Evolutionary conservation across 108 stramenopile genomes (phyloP).

Genomic region (Chaetoceros tenuissimus): DNA sequence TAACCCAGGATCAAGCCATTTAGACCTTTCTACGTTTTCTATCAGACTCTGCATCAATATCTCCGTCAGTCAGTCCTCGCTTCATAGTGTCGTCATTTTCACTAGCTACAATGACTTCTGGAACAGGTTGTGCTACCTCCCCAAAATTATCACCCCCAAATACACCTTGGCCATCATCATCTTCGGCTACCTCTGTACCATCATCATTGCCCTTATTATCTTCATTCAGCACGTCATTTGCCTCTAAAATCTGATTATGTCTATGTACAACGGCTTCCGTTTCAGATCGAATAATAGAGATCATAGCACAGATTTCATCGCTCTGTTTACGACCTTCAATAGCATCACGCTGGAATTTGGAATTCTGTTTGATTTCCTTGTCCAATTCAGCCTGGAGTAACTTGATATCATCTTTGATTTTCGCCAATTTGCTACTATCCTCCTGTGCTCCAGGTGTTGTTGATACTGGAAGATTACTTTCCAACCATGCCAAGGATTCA

Average conservation of each 20-base stretch:
- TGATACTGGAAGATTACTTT: constrained; percentile 36
- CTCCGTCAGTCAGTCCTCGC: neutral
- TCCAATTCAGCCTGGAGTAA: constrained; percentile 47
- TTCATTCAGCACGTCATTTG: neutral
- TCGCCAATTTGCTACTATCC: constrained; percentile 19
- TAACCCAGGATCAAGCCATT: no score
- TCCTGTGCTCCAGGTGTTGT: constrained; percentile 12
- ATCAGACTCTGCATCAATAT: neutral
- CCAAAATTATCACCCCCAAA: neutral
- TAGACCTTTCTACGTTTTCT: neutral
- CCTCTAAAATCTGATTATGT: constrained; percentile 9
- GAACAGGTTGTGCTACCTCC: neutral
- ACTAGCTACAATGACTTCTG: neutral
- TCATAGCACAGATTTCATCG: constrained; percentile 73
- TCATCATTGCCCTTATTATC: neutral
- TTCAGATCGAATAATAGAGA: constrained; percentile 74
- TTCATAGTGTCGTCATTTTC: neutral
- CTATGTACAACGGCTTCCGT: constrained; percentile 76
- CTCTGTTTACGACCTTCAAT: constrained; percentile 32
- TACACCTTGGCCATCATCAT: neutral
- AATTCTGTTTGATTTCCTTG: constrained; percentile 41
- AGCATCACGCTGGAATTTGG: constrained; percentile 46
- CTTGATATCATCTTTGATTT: constrained; percentile 34
- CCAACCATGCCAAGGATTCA: constrained; percentile 53
- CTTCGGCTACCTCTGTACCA: neutral